These are phyloP conservation scores for Pestalotiopsis sp. DNA, from an alignment of 2,329 filamentous ascomycete species.

Conservation along the genomic window DNA sequence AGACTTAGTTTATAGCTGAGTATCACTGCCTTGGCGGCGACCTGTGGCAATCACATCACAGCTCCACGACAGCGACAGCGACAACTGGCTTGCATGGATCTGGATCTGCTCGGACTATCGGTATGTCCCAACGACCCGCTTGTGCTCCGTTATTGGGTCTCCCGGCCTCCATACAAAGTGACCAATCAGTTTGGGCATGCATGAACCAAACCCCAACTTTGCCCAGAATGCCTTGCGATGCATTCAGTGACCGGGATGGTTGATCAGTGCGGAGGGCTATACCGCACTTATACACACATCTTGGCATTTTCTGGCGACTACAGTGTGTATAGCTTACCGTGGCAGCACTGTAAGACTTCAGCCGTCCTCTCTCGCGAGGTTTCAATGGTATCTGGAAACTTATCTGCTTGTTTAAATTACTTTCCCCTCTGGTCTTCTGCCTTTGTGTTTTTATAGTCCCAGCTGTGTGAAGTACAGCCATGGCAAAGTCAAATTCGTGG, in stretches of 20 bases:
- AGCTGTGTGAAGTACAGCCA: conserved; percentile 26
- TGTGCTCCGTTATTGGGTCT: no score
- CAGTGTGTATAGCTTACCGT: background rate
- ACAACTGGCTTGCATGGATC: no score
- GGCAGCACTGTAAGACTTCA: background rate
- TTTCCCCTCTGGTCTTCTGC: background rate
- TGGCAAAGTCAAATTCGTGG: conserved; percentile 16
- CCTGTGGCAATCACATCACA: no score
- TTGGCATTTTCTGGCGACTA: background rate
- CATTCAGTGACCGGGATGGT: background rate
- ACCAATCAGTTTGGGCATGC: no score
- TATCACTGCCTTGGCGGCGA: no score
- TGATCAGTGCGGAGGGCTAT: background rate
- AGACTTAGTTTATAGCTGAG: no score
- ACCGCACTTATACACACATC: background rate
- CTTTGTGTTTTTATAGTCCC: background rate
- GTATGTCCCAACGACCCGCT: no score
- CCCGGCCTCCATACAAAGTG: no score
- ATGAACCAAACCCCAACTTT: no score
- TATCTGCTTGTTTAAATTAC: background rate
- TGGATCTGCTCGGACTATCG: no score
- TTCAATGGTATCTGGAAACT: background rate
- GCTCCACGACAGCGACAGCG: no score
- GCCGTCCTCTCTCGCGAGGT: background rate
- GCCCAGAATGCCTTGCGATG: no score